Percentiles rank a stretch among this genome's conserved stretches.
These are phyloP conservation scores for Sophora flavescens DNA, from an alignment of 306 rosid genomes.

Conservation along the genomic window DNA sequence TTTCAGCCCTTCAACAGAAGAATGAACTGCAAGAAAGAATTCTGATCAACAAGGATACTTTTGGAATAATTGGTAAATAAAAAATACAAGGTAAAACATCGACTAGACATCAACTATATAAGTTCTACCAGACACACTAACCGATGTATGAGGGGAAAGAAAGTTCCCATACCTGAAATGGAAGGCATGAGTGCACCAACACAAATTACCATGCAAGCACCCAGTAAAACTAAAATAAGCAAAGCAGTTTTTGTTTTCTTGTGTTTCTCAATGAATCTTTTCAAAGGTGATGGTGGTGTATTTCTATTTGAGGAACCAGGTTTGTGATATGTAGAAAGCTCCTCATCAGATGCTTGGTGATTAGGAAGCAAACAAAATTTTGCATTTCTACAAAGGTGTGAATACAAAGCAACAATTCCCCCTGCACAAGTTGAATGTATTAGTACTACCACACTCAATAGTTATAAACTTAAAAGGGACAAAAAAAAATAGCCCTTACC, in stretches of 20 bases:
- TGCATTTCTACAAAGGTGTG: slow-evolving; percentile 82
- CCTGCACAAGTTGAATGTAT: slow-evolving; percentile 63
- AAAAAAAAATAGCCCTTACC: slow-evolving; percentile 55
- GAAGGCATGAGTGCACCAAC: slow-evolving; percentile 80
- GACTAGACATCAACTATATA: slow-evolving; percentile 31
- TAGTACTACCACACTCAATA: slow-evolving; percentile 29
- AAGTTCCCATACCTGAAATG: slow-evolving; percentile 63
- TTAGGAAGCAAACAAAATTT: slow-evolving; percentile 81
- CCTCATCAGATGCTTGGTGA: slow-evolving; percentile 85
- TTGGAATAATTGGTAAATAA: slow-evolving; percentile 13
- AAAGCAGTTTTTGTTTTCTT: slow-evolving; percentile 61
- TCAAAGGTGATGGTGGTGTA: slow-evolving; percentile 56
- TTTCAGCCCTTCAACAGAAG: slow-evolving; percentile 77
- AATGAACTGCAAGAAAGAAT: slow-evolving; percentile 69
- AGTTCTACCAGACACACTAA: slow-evolving; percentile 20
- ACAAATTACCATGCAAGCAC: slow-evolving; percentile 84
- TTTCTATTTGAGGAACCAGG: slow-evolving; percentile 63
- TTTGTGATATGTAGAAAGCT: slow-evolving; percentile 71
- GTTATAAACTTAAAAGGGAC: background rate
- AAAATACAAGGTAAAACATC: slow-evolving; percentile 36
- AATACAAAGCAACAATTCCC: slow-evolving; percentile 77
- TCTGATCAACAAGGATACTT: slow-evolving; percentile 42
- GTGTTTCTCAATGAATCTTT: slow-evolving; percentile 74
- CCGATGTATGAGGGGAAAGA: slow-evolving; percentile 32
- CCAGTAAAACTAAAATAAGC: slow-evolving; percentile 75